Percentiles rank a stretch among this genome's conserved stretches.
These are phyloP conservation scores for Bipolaris victoriae DNA, from an alignment of 2,329 filamentous ascomycete genomes.

Conservation along the genomic window DNA sequence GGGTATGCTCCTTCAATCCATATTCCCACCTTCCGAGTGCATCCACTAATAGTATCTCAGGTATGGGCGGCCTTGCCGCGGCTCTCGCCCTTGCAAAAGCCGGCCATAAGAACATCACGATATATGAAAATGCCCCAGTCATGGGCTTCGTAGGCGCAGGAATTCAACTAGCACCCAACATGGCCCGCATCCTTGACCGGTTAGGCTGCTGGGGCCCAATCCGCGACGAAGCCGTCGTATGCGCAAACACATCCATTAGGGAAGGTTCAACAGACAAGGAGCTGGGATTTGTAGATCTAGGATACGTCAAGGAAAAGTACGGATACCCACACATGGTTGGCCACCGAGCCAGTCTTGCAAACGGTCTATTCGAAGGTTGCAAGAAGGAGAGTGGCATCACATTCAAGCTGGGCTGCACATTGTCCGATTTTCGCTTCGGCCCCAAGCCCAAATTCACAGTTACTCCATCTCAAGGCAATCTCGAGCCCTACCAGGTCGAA, in stretches of 20 bases:
- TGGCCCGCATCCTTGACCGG: conserved; percentile 75
- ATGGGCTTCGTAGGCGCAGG: conserved; percentile 84
- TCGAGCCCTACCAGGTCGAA: conserved; percentile 60
- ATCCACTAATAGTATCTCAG: conserved; percentile 49
- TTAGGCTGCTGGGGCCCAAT: conserved; percentile 76
- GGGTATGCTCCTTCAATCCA: conserved; percentile 24
- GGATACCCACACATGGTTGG: conserved; percentile 81
- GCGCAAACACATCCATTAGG: conserved; percentile 74
- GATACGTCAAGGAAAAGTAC: conserved; percentile 70
- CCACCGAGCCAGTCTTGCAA: conserved; percentile 74
- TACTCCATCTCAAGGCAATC: conserved; percentile 58
- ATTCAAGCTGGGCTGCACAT: conserved; percentile 69
- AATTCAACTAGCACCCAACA: conserved; percentile 83
- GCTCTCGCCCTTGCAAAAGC: conserved; percentile 77
- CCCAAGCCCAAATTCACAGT: conserved; percentile 66
- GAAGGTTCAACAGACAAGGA: conserved; percentile 73
- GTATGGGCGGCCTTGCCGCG: conserved; percentile 78
- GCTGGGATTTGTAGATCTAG: conserved; percentile 72
- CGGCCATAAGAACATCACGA: conserved; percentile 74
- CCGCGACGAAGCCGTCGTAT: conserved; percentile 71
- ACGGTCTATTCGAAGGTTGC: conserved; percentile 73
- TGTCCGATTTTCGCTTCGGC: conserved; percentile 62
- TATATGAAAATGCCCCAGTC: conserved; percentile 75
- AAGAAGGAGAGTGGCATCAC: conserved; percentile 64
- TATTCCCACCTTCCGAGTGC: background rate